phyloP scores from a whole-genome alignment of 176 grass and related monocot species.

The Miscanthus lutarioriparius region DNA sequence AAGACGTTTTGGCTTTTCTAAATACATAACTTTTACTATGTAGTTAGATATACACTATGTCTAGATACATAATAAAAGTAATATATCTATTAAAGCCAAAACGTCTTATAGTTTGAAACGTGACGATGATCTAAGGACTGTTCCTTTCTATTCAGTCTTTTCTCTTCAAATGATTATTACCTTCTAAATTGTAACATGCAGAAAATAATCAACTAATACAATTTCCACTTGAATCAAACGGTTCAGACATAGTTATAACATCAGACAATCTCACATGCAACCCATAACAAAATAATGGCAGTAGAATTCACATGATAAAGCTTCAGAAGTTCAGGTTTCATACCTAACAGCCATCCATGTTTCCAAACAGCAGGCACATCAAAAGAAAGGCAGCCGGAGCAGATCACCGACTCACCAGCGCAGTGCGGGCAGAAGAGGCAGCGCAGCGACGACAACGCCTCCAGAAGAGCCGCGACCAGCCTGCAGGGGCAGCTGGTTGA shows the following conservation, averaged over 20 bases:
- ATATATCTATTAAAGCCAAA: no score
- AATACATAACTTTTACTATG: no score
- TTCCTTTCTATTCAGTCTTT: neutral
- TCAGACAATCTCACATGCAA: neutral
- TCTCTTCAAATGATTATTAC: constrained; percentile 12
- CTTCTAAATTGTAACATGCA: neutral
- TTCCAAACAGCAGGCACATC: constrained; percentile 54
- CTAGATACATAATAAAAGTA: neutral
- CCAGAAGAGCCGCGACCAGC: constrained; percentile 3
- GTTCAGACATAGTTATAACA: neutral
- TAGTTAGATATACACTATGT: no score
- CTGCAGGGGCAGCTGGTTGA: constrained; percentile 56
- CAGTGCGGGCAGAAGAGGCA: constrained; percentile 59
- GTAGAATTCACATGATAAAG: neutral
- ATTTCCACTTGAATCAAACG: neutral
- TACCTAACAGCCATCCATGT: constrained; percentile 34
- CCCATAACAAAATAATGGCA: neutral
- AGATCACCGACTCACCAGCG: constrained; percentile 33
- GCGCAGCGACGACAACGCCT: constrained; percentile 33
- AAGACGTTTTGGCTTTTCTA: no score
- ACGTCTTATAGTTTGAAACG: no score
- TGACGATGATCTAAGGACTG: neutral
- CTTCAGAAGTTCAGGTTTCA: neutral
- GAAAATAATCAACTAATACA: neutral
- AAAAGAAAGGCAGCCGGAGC: constrained; percentile 63